Percentiles rank a stretch among this genome's conserved stretches.
Conservation (phyloP, 257 asterid genomes). For the Fraxinus americana region DNA sequence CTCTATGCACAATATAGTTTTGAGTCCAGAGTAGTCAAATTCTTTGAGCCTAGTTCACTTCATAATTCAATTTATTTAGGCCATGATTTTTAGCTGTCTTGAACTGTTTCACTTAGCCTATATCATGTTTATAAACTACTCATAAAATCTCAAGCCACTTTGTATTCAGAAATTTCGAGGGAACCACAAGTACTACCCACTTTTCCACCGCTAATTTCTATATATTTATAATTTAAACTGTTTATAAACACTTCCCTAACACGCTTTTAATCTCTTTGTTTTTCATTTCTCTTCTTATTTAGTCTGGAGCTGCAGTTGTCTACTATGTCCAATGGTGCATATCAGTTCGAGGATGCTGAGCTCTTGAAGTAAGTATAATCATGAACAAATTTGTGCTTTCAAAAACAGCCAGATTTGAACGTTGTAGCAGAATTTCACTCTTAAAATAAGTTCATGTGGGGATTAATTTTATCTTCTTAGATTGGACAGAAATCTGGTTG, state of each 20-base stretch:
- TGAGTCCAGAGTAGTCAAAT: slow-evolving; percentile 1
- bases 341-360: slow-evolving; percentile 27
- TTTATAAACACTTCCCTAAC: no score
- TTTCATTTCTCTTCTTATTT: neutral
- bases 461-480: neutral
- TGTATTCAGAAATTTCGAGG: no score
- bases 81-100: neutral
- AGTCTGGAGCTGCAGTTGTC: slow-evolving; percentile 35
- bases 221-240: no score
- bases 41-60: neutral
- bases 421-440: neutral
- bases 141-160: no score
- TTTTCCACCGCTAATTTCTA: no score
- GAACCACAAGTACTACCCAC: no score
- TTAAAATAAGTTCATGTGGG: neutral
- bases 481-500: neutral
- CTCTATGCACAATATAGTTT: neutral
- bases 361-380: slow-evolving; percentile 43
- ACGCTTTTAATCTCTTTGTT: neutral
- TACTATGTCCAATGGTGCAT: slow-evolving; percentile 30
- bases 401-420: neutral
- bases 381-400: neutral
- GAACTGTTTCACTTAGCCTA: neutral
- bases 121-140: neutral
- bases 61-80: neutral